Evolutionary conservation across 306 rosid species (phyloP), one percentile per base, ranked within the genome.

Genomic region (Cicer judaicum): DNA sequence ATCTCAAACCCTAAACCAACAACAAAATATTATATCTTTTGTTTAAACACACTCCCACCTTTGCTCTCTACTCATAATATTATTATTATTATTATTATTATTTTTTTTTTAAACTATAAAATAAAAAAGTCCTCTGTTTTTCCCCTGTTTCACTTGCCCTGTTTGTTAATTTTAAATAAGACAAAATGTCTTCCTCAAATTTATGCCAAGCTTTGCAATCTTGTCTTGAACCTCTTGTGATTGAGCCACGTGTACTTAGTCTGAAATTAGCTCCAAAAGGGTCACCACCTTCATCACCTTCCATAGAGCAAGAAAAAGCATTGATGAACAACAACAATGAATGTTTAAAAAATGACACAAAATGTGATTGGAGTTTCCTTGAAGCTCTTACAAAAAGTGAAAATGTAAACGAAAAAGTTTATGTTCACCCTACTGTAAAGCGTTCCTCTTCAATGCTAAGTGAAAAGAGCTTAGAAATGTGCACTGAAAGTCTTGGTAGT

Each of bases 401-500:
- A 15, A 68, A 57, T 34, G 43, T 10, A 9, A 68, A 76, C 10
- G 54, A 56, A 1, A 46, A 84, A 14, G 83, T 84, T 53, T 92
- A 92, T 74, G 89, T 90, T 10, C 92, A 84, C 73, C 98, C 96
- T 0, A 77, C 84, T 4, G 76, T 64, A 13, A 90, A 85, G 60
- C 85, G 74, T 34, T 82, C 90, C 3, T 66, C 95, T 50, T 77
- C 92, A 7, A 46, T 61, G 62, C 93, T 94, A 24, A 94, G 83
- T 39, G 78, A 70, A 15, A 83, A 82, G 68, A 87, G 99, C 91
- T 74, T 92, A 52, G 87, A 84, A 81, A 90, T 94, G 93, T 94
- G 99, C 84, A 94, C 99, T 0, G 99, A 94, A 80, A 89, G 88
- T 75, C 83, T 92, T 0, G 95, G 97, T 1, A 75, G 85, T 11